Percentiles rank a stretch among this genome's conserved stretches.
Evolutionary conservation across 108 stramenopile species (phyloP).

Genomic region (Nitzschia sp.): DNA sequence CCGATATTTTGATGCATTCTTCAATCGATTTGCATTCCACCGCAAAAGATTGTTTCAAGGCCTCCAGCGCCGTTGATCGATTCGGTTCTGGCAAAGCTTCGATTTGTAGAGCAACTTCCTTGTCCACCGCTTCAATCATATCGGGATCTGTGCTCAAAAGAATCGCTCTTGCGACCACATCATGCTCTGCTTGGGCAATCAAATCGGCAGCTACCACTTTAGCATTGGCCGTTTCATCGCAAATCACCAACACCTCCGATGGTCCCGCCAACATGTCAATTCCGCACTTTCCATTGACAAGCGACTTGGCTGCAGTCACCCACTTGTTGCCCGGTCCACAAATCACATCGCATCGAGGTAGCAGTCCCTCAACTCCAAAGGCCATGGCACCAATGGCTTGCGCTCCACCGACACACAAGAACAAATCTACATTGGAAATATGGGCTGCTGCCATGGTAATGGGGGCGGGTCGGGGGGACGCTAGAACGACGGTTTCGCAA

Average conservation of each 20-base stretch:
- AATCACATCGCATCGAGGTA: slow-evolving; percentile 90
- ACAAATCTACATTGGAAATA: slow-evolving; percentile 85
- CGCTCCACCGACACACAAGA: slow-evolving; percentile 93
- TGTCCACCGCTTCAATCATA: slow-evolving; percentile 77
- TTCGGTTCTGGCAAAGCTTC: slow-evolving; percentile 87
- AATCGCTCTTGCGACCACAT: slow-evolving; percentile 96
- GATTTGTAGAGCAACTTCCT: slow-evolving; percentile 70
- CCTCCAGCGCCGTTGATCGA: slow-evolving; percentile 80
- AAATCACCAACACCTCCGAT: slow-evolving; percentile 96
- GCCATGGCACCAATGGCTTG: slow-evolving; percentile 96
- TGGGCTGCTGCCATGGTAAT: slow-evolving; percentile 94
- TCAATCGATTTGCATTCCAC: slow-evolving; percentile 82
- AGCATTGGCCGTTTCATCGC: slow-evolving; percentile 90
- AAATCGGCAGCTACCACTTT: slow-evolving; percentile 96
- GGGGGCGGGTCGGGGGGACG: slow-evolving; percentile 88
- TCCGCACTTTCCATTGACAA: slow-evolving; percentile 91
- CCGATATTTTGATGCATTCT: slow-evolving; percentile 82
- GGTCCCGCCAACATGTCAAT: slow-evolving; percentile 99
- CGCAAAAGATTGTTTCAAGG: slow-evolving; percentile 82
- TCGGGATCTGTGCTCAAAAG: slow-evolving; percentile 65
- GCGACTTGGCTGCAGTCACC: slow-evolving; percentile 97
- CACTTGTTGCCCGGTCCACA: slow-evolving; percentile 99
- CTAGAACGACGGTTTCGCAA: slow-evolving; percentile 88
- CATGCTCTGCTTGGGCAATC: slow-evolving; percentile 99
- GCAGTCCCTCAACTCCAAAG: slow-evolving; percentile 67